Evolutionary conservation across 2,329 filamentous ascomycete genomes (phyloP).

Genomic region (Colletotrichum sp.): DNA sequence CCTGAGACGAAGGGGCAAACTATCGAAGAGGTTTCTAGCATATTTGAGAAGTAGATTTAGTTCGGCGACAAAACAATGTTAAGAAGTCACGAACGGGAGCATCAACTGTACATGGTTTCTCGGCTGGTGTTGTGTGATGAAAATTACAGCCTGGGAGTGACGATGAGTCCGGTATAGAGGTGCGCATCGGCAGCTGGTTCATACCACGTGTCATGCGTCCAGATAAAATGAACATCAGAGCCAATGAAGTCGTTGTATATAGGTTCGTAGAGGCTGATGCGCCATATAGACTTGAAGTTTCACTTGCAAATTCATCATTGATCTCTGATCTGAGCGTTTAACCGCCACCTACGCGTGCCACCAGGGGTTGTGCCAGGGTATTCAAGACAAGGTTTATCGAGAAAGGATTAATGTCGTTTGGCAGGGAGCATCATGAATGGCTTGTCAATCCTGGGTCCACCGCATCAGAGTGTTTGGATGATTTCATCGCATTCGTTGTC

Average conservation of each 20-base stretch:
- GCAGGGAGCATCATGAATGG: neutral
- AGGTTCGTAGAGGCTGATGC: neutral
- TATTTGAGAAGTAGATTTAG: neutral
- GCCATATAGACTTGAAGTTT: neutral
- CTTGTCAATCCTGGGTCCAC: neutral
- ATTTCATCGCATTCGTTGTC: neutral
- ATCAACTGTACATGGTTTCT: neutral
- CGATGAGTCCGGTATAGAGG: neutral
- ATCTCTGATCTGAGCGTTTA: neutral
- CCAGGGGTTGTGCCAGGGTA: neutral
- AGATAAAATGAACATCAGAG: neutral
- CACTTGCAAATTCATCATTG: neutral
- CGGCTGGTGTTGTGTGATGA: neutral
- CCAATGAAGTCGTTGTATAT: neutral
- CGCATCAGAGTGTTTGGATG: neutral
- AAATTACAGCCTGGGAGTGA: neutral
- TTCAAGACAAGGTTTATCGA: neutral
- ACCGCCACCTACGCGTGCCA: neutral
- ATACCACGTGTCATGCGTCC: neutral
- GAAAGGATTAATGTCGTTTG: neutral
- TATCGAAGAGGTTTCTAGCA: neutral
- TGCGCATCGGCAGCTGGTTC: neutral
- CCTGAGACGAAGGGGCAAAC: neutral
- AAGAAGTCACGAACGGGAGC: neutral
- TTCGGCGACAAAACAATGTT: neutral